Conservation (phyloP, 768 basidiomycete species). For the Lanmaoa pseudosensibilis region DNA sequence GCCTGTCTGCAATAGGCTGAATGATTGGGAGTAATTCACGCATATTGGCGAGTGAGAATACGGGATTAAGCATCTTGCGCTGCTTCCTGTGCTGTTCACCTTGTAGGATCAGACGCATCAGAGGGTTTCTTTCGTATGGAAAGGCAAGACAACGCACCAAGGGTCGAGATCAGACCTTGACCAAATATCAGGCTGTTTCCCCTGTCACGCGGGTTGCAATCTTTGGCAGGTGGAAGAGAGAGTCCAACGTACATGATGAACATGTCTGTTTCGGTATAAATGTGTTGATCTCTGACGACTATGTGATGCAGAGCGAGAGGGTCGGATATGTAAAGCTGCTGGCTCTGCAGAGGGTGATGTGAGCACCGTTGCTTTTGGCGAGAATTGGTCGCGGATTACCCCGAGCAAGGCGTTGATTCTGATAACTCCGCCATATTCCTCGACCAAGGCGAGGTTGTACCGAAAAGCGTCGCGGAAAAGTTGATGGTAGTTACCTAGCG, state of each 20-base stretch:
- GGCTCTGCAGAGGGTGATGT: slow-evolving; percentile 10
- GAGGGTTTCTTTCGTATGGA: neutral
- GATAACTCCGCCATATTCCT: slow-evolving; percentile 36
- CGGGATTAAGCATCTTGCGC: slow-evolving; percentile 36
- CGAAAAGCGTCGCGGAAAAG: slow-evolving; percentile 34
- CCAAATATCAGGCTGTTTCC: slow-evolving; percentile 38
- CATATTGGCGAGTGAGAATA: slow-evolving; percentile 34
- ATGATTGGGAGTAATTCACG: slow-evolving; percentile 31
- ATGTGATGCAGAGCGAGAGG: slow-evolving; percentile 40
- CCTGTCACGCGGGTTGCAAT: slow-evolving; percentile 7
- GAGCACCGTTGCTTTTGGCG: neutral
- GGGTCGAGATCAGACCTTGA: slow-evolving; percentile 37
- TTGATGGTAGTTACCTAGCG: slow-evolving; percentile 33
- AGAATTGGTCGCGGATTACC: slow-evolving; percentile 14
- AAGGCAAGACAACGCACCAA: slow-evolving; percentile 26
- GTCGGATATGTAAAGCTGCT: slow-evolving; percentile 38
- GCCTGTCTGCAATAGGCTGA: slow-evolving; percentile 33
- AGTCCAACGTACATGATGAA: slow-evolving; percentile 31
- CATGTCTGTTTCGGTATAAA: slow-evolving; percentile 39
- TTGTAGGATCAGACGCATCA: neutral
- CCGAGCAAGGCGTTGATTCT: slow-evolving; percentile 38
- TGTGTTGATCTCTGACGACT: slow-evolving; percentile 36
- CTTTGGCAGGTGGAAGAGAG: neutral
- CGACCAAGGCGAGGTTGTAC: slow-evolving; percentile 32
- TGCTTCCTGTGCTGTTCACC: slow-evolving; percentile 33